Conservation (phyloP, 192 early-diverging fungal genomes). For the Umbelopsis ramanniana region DNA sequence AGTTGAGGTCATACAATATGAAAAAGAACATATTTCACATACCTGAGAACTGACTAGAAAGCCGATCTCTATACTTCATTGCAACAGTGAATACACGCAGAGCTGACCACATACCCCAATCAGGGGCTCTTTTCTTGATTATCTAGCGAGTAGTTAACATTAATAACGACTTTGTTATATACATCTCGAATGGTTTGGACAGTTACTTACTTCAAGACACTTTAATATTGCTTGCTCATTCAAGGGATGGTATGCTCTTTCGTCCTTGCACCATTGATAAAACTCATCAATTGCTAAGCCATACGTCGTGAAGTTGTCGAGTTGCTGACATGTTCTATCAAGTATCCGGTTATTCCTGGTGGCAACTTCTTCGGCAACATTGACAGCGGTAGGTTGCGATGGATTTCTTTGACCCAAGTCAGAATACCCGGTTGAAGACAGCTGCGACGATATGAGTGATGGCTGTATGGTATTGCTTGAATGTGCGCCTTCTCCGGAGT, state of each 20-base stretch:
- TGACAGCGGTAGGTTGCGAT: background rate
- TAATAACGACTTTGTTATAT: background rate
- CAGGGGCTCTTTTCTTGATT: conserved; percentile 2
- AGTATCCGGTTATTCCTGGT: conserved; percentile 2
- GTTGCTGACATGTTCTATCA: background rate
- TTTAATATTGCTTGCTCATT: conserved; percentile 22
- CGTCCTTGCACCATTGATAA: conserved; percentile 22
- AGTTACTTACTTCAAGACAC: conserved; percentile 3
- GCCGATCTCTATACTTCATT: background rate
- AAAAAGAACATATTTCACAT: background rate
- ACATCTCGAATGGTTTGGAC: background rate
- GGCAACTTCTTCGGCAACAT: background rate
- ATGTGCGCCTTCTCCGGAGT: background rate
- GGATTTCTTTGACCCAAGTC: background rate
- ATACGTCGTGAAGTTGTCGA: conserved; percentile 10
- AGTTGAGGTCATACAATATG: background rate
- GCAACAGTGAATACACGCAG: background rate
- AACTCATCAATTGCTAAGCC: conserved; percentile 23
- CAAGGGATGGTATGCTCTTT: conserved; percentile 17
- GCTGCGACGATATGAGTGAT: background rate
- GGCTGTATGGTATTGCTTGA: background rate
- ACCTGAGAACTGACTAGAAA: background rate
- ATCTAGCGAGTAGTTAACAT: background rate
- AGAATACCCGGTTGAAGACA: background rate
- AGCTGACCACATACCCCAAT: conserved; percentile 17